phyloP scores from a whole-genome alignment of 2,329 filamentous ascomycete genomes.

The Trichoderma hamatum region DNA sequence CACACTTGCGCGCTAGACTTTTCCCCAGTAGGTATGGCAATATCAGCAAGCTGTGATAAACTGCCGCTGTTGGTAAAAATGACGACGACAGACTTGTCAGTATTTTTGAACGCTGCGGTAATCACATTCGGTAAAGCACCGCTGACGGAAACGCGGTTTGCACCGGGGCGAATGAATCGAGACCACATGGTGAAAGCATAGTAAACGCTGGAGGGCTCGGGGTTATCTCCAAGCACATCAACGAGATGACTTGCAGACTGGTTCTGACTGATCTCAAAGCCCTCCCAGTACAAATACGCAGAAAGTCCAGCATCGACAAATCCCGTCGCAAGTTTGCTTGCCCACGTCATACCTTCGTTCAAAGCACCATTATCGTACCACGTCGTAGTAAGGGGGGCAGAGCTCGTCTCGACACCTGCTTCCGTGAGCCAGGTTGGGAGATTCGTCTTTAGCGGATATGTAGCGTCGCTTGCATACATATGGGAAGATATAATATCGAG shows the following conservation, averaged over 20 bases:
- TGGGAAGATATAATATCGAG: no score
- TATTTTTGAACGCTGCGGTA: not conserved
- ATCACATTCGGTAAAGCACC: not conserved
- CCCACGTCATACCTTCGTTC: not conserved
- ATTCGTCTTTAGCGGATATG: not conserved
- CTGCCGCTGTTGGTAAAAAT: no score
- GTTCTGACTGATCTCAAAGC: not conserved
- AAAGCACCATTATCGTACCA: not conserved
- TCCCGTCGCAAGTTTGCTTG: not conserved
- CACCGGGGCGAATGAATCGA: not conserved
- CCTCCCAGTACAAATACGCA: not conserved
- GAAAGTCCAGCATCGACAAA: not conserved
- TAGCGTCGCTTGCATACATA: not conserved
- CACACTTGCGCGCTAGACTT: no score
- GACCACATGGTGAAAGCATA: not conserved
- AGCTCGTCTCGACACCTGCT: not conserved
- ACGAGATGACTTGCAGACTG: not conserved
- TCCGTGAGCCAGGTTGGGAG: not conserved
- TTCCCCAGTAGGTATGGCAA: no score
- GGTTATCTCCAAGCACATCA: not conserved
- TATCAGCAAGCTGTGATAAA: no score
- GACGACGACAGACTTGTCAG: not conserved
- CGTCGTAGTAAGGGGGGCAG: no score
- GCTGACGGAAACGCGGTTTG: not conserved
- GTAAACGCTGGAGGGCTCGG: not conserved